Base-by-base conservation (phyloP, 768 basidiomycete genomes). In the Boletus sp. region DNA sequence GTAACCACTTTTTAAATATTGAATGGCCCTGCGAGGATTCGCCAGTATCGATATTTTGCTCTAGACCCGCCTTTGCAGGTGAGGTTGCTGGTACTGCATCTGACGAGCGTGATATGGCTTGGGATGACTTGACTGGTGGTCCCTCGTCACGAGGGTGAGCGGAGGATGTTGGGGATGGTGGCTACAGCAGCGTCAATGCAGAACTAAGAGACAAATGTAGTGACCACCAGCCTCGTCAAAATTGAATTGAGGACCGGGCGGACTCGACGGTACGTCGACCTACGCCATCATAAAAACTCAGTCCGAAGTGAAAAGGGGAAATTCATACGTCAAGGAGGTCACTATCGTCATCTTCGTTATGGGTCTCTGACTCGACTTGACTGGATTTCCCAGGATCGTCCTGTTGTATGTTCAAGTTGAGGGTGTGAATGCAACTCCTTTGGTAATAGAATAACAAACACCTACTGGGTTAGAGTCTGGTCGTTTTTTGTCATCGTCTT, bases 391-490 rank as follows among this genome's bases (percentile, higher is more conserved):
- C 6, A 7, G 7, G 40, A 14, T 41, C 13, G 7, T 41, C 13
- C 40, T 43, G 25, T 15, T 2, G 2, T 5, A 15, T 5, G 14
- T 27, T 10, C 25, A 42, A 13, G 17, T 25, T 8, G n/a, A 10
- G 19, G 13, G 21, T 7, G 3, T 40, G 13, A 14, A 21, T 14
- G 4, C 21, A 23, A 40, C 3, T 14, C 13, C 14, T 41, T 23
- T 7, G 7, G 7, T 15, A 8, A 8, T 0, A n/a, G n/a, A n/a
- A n/a, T n/a, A n/a, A n/a, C n/a, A n/a, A 3, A 2, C 13, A 7
- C 21, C 3, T 15, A 41, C 40, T 1, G 21, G 3, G 4, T 14
- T 15, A 15, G 40, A 23, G 6, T 40, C 39, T 2, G 14, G 40
- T 3, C 1, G 21, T 4, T 23, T 9, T 1, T 8, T 8, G 14